These are phyloP conservation scores for Haplosporangium gracile DNA, from an alignment of 192 early-diverging fungal genomes.

Conservation along the genomic window DNA sequence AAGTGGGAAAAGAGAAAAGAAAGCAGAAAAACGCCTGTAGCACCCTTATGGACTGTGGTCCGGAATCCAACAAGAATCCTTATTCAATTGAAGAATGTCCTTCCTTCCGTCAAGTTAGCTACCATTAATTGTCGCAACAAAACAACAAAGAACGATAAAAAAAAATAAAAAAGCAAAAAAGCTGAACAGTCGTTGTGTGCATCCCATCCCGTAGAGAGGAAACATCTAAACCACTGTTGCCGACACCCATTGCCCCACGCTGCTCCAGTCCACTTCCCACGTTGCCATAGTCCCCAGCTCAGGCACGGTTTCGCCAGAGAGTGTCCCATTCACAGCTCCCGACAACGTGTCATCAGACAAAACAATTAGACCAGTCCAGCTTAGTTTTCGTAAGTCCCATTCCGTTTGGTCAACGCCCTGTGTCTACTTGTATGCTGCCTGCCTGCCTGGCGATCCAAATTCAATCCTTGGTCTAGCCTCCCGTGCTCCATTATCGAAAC, in stretches of 20 bases:
- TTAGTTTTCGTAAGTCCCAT: neutral
- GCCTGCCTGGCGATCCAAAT: neutral
- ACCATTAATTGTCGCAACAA: neutral
- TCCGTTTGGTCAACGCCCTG: neutral
- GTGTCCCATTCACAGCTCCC: neutral
- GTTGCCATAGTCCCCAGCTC: neutral
- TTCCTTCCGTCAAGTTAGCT: neutral
- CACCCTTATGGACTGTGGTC: neutral
- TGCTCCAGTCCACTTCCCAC: neutral
- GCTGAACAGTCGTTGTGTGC: neutral
- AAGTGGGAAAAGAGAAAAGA: neutral
- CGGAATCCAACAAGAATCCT: neutral
- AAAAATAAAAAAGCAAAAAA: too few species aligned
- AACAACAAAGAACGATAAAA: neutral
- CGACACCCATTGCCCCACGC: neutral
- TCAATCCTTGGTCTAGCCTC: neutral
- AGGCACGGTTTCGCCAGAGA: neutral
- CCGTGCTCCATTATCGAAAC: neutral
- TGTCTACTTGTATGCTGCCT: neutral
- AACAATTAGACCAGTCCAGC: neutral
- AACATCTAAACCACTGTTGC: too few species aligned
- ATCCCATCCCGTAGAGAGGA: neutral
- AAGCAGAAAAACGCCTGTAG: neutral
- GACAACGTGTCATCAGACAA: neutral
- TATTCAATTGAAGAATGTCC: neutral